Conservation (phyloP, 352 stramenopile genomes). For the Globisporangium cystogenes region DNA sequence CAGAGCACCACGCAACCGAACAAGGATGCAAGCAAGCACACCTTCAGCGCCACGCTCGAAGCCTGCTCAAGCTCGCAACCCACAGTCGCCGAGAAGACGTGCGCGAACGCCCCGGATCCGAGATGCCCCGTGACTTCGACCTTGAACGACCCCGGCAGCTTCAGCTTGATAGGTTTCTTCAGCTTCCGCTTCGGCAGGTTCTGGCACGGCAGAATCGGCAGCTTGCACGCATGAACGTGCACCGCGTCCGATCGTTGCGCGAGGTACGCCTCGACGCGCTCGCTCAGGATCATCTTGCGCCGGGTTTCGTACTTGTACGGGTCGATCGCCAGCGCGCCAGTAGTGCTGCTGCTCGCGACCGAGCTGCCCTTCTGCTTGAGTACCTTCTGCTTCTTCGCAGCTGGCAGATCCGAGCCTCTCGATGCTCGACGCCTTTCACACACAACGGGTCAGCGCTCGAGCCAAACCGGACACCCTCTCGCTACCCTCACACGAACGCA, state of each 20-base stretch:
- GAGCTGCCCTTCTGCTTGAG: background rate
- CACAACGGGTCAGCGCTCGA: background rate
- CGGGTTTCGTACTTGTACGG: constrained; percentile 52
- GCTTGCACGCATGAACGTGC: constrained; percentile 41
- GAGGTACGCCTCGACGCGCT: constrained; percentile 36
- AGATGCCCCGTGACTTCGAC: constrained; percentile 51
- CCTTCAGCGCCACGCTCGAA: constrained; percentile 58
- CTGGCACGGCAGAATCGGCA: constrained; percentile 38
- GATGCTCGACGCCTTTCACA: constrained; percentile 6
- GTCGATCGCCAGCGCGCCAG: constrained; percentile 21
- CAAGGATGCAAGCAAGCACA: constrained; percentile 11
- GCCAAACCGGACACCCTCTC: background rate
- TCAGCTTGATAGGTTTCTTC: constrained; percentile 41
- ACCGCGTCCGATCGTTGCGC: constrained; percentile 37
- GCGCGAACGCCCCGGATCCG: constrained; percentile 68
- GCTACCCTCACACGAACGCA: background rate
- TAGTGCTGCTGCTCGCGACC: constrained; percentile 1
- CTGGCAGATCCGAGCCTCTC: constrained; percentile 1
- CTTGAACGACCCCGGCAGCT: constrained; percentile 21
- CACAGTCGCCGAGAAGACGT: constrained; percentile 59
- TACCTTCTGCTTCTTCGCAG: constrained; percentile 6
- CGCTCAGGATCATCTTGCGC: constrained; percentile 33
- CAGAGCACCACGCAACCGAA: background rate
- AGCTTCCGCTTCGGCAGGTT: constrained; percentile 46
- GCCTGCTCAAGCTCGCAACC: constrained; percentile 16